Conservation (phyloP, 2,329 filamentous ascomycete genomes). For the Fusarium guadeloupense region DNA sequence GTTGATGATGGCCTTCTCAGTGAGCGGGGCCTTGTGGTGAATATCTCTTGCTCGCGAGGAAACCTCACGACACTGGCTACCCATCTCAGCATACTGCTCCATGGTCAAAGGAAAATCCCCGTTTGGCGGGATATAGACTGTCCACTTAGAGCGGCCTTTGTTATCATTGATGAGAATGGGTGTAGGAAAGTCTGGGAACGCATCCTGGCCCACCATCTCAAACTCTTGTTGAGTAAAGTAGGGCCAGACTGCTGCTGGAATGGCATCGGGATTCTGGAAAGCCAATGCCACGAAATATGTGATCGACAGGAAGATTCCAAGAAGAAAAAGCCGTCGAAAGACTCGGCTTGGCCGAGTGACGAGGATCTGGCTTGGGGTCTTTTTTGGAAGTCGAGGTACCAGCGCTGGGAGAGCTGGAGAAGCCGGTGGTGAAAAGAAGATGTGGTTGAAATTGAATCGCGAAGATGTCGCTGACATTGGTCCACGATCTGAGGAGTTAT, state of each 20-base stretch:
- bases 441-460: slow-evolving; percentile 72
- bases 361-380: slow-evolving; percentile 61
- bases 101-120: slow-evolving; percentile 73
- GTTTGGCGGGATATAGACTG: slow-evolving; percentile 77
- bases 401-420: slow-evolving; percentile 77
- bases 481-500: slow-evolving; percentile 61
- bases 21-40: slow-evolving; percentile 47
- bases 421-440: slow-evolving; percentile 73
- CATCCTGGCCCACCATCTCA: slow-evolving; percentile 73
- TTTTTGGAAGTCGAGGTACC: slow-evolving; percentile 68
- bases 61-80: slow-evolving; percentile 72
- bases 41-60: slow-evolving; percentile 65
- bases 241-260: slow-evolving; percentile 44
- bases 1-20: slow-evolving; percentile 56
- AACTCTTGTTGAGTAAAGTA: slow-evolving; percentile 64
- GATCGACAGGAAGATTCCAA: slow-evolving; percentile 59
- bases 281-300: slow-evolving; percentile 57
- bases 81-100: slow-evolving; percentile 75
- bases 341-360: slow-evolving; percentile 64
- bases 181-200: slow-evolving; percentile 75
- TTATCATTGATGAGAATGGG: slow-evolving; percentile 75
- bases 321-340: slow-evolving; percentile 64
- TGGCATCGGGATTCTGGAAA: slow-evolving; percentile 43
- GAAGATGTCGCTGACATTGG: slow-evolving; percentile 69
- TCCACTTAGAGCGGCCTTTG: slow-evolving; percentile 76